Base-by-base conservation (phyloP, 768 basidiomycete species). In the Kondoa malvinella region DNA sequence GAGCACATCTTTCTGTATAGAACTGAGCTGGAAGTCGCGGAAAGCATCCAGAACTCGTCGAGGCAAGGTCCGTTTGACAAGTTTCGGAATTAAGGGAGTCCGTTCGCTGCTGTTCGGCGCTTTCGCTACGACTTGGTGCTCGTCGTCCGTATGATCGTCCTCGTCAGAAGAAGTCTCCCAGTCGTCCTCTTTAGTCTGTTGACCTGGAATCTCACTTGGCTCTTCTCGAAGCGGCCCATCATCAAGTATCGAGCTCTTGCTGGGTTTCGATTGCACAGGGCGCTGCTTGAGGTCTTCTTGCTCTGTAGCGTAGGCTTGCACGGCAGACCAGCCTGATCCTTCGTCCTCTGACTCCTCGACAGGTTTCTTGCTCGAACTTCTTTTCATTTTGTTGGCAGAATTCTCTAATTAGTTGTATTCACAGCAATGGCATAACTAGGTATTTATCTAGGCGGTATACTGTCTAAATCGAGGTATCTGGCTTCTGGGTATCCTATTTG, bases 1-100 rank as follows among this genome's bases (percentile, higher is more conserved):
- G 71, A 94, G 77, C 57, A 95, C 83, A 74, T 69, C 68, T 25
- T 68, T 64, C 59, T 71, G 70, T 3, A 57, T 30, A 26, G 59
- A 32, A 3, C 67, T 70, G 16, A 70, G 60, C 63, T 32, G 63
- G 21, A 59, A 25, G 58, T 59, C 58, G 58, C 30, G 30, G 58
- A 59, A 59, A n/a, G n/a, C n/a, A n/a, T n/a, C n/a, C n/a, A n/a
- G n/a, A n/a, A n/a, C n/a, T 25, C 58, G 58, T 27, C 12, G 8
- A 33, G n/a, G 8, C 3, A 63, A 31, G 32, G 21, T 57, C 30
- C 31, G 59, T 29, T 66, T 12, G 40, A 30, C 12, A 26, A 32
- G 57, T 59, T 57, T 64, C 50, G 26, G 31, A 12, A 32, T 15
- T 25, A 25, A 3, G 30, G 50, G 25, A 63, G 40, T 27, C 3